Base-by-base conservation (phyloP, 2,329 filamentous ascomycete species). In the Pezicula carpinea region DNA sequence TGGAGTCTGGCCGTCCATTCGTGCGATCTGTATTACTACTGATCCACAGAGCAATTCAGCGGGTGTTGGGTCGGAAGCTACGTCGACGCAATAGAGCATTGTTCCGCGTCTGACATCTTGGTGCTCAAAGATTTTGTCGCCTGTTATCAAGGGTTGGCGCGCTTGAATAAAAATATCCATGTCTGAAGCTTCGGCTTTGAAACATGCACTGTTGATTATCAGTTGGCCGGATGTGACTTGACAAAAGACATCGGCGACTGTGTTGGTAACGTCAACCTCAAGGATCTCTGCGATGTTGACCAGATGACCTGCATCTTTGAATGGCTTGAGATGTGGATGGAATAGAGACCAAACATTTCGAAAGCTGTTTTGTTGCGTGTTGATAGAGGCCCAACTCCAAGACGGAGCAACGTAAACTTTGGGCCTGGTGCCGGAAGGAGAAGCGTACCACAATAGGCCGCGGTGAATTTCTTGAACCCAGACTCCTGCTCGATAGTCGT, bases 311-410 rank as follows among this genome's bases (percentile, higher is more conserved):
- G 19, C n/a, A 5, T 19, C 38, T 23, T 40, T 40, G 21, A 14
- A 40, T 14, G 21, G 38, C 19, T 40, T 40, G 38, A 40, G 38
- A 26, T 22, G 38, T 10, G 17, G 38, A 23, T 40, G 38, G 19
- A 40, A 40, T 14, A 40, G 13, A 15, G 38, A 40, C 38, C 38
- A 40, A 15, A 26, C 38, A 23, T 22, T 40, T 22, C 38, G 38
- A 40, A 11, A 5, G 8, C 10, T 19, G 19, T 40, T 40, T 23
- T 18, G 10, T n/a, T 23, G 19, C 4, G 38, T 39, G 17, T 44
- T 44, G 13, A 47, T 29, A 4, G 44, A 47, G 13, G 44, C 44
- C 44, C 44, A 47, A 29, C 36, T 41, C 44, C 44, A 47, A 17
- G 44, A 41, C 18, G 44, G 44, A 15, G 44, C 44, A 19, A 23